A percentile compares a stretch with the other conserved stretches of the same genome.
These are phyloP conservation scores for Aspergillus taichungensis DNA, from an alignment of 495 filamentous ascomycete genomes.

Conservation along the genomic window DNA sequence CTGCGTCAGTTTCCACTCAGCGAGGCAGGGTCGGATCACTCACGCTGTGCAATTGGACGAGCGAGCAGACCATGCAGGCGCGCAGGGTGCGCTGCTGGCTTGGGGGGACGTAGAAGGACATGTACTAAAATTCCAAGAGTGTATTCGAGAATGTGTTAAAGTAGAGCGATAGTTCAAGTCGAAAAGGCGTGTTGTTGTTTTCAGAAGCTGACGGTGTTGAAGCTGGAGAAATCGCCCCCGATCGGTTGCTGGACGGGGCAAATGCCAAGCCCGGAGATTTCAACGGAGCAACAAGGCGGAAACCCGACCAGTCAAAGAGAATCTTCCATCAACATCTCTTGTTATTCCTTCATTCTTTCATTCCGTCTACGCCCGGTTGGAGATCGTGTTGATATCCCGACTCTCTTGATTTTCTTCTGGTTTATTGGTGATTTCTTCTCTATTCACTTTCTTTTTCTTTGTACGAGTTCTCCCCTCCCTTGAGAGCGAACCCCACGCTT, in stretches of 20 bases:
- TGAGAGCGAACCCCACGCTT: conserved; percentile 9
- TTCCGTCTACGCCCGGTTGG: too few relatives aligned
- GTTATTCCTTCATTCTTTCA: too few relatives aligned
- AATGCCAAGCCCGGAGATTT: conserved; percentile 19
- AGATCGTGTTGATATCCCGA: too few relatives aligned
- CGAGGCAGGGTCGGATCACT: conserved; percentile 15
- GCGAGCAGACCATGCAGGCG: conserved; percentile 96
- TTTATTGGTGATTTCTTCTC: neutral
- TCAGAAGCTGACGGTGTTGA: neutral
- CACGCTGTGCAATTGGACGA: conserved; percentile 73
- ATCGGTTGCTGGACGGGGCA: conserved; percentile 1
- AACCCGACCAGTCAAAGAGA: neutral
- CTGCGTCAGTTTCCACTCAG: conserved; percentile 2
- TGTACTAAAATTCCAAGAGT: conserved; percentile 7
- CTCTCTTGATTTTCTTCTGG: too few relatives aligned
- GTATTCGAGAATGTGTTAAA: neutral
- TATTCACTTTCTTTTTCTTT: neutral
- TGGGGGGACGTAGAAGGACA: conserved; percentile 52
- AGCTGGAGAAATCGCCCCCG: neutral
- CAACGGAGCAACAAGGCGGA: conserved; percentile 23
- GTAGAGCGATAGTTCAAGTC: neutral
- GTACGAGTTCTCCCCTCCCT: conserved; percentile 2
- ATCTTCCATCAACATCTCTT: neutral
- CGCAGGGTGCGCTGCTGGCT: conserved; percentile 71
- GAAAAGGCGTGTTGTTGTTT: neutral